Conservation (phyloP, 2,329 filamentous ascomycete genomes). For the Aspergillus ochraceus region DNA sequence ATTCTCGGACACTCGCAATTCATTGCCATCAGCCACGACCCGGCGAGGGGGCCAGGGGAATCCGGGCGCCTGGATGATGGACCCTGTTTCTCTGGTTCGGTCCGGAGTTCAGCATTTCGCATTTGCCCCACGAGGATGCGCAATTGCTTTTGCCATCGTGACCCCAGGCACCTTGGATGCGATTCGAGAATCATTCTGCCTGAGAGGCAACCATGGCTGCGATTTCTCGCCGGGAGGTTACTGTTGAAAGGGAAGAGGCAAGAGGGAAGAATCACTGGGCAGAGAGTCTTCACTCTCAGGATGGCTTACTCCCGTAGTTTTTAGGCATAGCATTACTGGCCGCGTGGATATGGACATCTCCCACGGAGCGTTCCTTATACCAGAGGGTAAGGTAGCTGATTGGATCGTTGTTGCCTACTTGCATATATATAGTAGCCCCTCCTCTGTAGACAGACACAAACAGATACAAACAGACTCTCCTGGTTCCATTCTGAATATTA, state of each 20-base stretch:
- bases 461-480: no score
- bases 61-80: background rate
- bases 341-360: background rate
- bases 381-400: no score
- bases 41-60: background rate
- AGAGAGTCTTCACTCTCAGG: background rate
- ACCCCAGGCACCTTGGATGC: background rate
- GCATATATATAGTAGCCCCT: no score
- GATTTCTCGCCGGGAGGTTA: background rate
- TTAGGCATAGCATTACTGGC: background rate
- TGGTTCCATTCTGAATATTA: no score
- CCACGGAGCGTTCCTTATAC: no score
- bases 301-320: no score
- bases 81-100: conserved; percentile 19
- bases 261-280: background rate
- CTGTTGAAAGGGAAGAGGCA: background rate
- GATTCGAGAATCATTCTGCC: conserved; percentile 5
- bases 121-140: conserved; percentile 26
- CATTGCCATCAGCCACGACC: background rate
- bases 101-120: conserved; percentile 17
- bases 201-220: conserved; percentile 3
- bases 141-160: conserved; percentile 21
- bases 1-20: no score
- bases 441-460: no score
- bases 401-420: no score